Evolutionary conservation across 257 asterid species (phyloP), one percentile per base, ranked within the genome.

Genomic region (Penstemon barbatus): DNA sequence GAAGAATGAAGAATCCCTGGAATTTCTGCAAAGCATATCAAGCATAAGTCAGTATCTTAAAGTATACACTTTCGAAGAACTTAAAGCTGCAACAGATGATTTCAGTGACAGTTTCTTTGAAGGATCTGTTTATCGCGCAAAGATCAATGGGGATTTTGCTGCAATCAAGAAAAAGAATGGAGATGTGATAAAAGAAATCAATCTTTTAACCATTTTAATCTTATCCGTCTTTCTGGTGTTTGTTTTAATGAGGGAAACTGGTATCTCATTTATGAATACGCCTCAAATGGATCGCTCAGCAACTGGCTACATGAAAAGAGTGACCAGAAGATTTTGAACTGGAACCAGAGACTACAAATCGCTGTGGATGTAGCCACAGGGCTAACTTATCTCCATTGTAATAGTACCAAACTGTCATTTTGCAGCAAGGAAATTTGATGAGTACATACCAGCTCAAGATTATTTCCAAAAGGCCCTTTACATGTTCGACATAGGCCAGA

Each of bases 131-230:
- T 91, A 93, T 78, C 83, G 91, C 5, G 99, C 89, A 15, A 74
- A 71, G 2, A 78, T 93, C n/a, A 89, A 87, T 18, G 96, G 96
- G 8, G 99, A 93, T 71, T 68, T 78, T 12, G 99, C 99, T 1
- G 99, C 99, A 0, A 80, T 94, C 74, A 91, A 94, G 87, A 90
- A 73, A 77, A 85, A 83, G 82, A 87, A 69, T n/a, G 96, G 99
- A 40, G 92, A 91, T 59, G 99, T 94, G 5, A 70, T 95, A 0
- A 81, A 86, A 50, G 96, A 94, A 69, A 90, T 94, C 70, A 83
- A 60, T 59, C 68, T 94, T 0, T 94, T 71, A 91, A 91, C 71
- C 99, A 94, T 76, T 84, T 87, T 81, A 94, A 94, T 72, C 89
- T 94, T 0, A 82, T 91, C 61, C 79, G 97, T 10, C 88, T 94